These are phyloP conservation scores for Agaricales sp. DNA, from an alignment of 1,284 basidiomycete genomes.

Conservation along the genomic window DNA sequence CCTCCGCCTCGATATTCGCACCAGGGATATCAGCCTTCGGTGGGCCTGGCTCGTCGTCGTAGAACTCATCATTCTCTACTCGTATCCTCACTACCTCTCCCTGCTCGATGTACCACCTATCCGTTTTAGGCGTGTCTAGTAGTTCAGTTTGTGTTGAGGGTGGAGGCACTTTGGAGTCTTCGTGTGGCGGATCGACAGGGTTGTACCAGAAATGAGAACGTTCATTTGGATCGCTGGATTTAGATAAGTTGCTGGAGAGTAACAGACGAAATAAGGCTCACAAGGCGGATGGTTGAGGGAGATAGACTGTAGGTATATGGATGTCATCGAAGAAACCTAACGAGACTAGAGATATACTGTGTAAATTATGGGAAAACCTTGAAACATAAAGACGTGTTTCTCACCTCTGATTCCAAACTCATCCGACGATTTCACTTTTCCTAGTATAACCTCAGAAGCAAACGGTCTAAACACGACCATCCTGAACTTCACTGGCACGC, in stretches of 20 bases:
- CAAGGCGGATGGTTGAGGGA: constrained; percentile 74
- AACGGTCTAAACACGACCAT: constrained; percentile 91
- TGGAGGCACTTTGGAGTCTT: constrained; percentile 2
- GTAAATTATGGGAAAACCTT: constrained; percentile 3
- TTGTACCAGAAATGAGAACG: constrained; percentile 79
- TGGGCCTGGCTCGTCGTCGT: constrained; percentile 86
- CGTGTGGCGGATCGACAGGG: constrained; percentile 7
- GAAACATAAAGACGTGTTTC: constrained; percentile 18
- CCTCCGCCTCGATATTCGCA: constrained; percentile 45
- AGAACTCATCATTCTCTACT: constrained; percentile 83
- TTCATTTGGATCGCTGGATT: constrained; percentile 65
- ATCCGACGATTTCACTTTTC: constrained; percentile 79
- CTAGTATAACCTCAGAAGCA: constrained; percentile 81
- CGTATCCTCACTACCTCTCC: constrained; percentile 82
- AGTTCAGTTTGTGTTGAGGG: constrained; percentile 31
- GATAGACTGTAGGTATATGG: constrained; percentile 65
- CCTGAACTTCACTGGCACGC: constrained; percentile 69
- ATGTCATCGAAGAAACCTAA: constrained; percentile 95
- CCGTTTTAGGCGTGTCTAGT: constrained; percentile 54
- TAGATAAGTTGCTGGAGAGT: background rate
- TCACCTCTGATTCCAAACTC: constrained; percentile 75
- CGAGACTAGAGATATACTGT: constrained; percentile 45
- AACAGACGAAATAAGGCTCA: constrained; percentile 24
- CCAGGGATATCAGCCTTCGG: constrained; percentile 61
- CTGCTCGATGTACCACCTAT: constrained; percentile 81